Conservation (phyloP, 371 early-diverging fungal genomes). For the Actinomortierella wolfii region DNA sequence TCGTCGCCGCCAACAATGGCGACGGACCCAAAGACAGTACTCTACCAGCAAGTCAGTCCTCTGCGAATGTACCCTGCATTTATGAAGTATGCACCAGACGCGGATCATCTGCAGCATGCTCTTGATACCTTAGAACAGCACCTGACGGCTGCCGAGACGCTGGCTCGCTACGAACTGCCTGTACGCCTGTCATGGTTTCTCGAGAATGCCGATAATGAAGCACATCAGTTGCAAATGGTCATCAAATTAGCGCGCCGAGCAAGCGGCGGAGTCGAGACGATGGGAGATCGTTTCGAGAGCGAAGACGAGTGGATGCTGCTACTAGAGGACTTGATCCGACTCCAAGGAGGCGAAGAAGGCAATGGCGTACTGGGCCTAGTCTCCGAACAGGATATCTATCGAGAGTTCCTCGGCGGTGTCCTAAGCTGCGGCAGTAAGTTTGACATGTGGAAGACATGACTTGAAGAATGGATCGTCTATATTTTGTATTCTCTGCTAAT, state of each 20-base stretch:
- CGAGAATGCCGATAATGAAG: conserved; percentile 50
- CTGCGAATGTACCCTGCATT: conserved; percentile 49
- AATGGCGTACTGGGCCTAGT: conserved; percentile 62
- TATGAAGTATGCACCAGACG: conserved; percentile 53
- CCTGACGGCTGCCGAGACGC: conserved; percentile 66
- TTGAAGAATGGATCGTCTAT: not conserved
- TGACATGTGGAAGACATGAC: not conserved
- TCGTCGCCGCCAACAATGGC: not conserved
- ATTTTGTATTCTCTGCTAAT: not conserved
- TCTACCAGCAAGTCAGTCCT: conserved; percentile 34
- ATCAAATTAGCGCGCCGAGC: conserved; percentile 69
- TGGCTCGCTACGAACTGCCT: conserved; percentile 63
- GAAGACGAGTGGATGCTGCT: conserved; percentile 77
- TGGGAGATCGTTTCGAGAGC: conserved; percentile 59
- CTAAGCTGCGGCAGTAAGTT: conserved; percentile 73
- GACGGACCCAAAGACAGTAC: conserved; percentile 10
- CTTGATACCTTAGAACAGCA: conserved; percentile 70
- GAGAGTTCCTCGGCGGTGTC: conserved; percentile 69
- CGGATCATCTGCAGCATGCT: conserved; percentile 56
- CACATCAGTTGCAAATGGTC: conserved; percentile 62
- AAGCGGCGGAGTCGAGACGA: conserved; percentile 60
- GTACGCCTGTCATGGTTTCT: conserved; percentile 68
- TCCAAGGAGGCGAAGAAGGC: conserved; percentile 57
- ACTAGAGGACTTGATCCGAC: conserved; percentile 62
- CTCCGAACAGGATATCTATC: conserved; percentile 61